A percentile compares a stretch with the other conserved stretches of the same genome.
These are phyloP conservation scores for Hyaloperonospora brassicae DNA, from an alignment of 352 stramenopile genomes.

Conservation along the genomic window DNA sequence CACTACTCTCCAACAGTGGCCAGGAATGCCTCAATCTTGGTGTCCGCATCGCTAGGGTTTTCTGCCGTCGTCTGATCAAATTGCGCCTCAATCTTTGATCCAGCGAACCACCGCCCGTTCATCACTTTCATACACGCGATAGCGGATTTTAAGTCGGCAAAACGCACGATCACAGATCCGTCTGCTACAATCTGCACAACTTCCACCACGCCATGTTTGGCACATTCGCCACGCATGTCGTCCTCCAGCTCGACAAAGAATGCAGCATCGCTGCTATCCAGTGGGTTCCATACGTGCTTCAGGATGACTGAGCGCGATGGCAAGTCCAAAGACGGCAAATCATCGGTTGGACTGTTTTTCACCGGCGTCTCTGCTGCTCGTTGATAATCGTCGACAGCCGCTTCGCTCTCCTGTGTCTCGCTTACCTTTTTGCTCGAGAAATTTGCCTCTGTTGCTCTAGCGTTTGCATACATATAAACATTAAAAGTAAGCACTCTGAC, in stretches of 20 bases:
- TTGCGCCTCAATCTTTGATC: constrained; percentile 47
- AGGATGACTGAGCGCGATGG: constrained; percentile 61
- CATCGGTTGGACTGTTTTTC: neutral
- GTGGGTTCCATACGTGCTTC: constrained; percentile 50
- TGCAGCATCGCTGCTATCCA: constrained; percentile 31
- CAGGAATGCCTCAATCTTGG: constrained; percentile 75
- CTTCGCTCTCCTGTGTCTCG: constrained; percentile 7
- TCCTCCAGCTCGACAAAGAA: constrained; percentile 75
- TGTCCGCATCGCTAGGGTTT: constrained; percentile 51
- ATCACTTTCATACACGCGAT: constrained; percentile 72
- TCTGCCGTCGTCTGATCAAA: constrained; percentile 55
- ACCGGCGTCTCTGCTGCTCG: neutral
- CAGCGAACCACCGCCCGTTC: constrained; percentile 73
- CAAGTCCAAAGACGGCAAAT: constrained; percentile 22
- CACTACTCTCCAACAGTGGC: constrained; percentile 43
- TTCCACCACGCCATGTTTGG: constrained; percentile 55
- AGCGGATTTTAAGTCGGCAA: constrained; percentile 37
- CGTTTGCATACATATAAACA: constrained; percentile 1
- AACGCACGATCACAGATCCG: constrained; percentile 57
- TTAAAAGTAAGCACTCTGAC: neutral
- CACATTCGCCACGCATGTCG: constrained; percentile 67
- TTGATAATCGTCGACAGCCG: neutral
- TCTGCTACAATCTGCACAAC: constrained; percentile 57
- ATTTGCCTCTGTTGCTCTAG: constrained; percentile 38
- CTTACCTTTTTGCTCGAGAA: constrained; percentile 33